These are phyloP conservation scores for Daedaleopsis nitida DNA, from an alignment of 768 basidiomycete genomes.

Conservation along the genomic window DNA sequence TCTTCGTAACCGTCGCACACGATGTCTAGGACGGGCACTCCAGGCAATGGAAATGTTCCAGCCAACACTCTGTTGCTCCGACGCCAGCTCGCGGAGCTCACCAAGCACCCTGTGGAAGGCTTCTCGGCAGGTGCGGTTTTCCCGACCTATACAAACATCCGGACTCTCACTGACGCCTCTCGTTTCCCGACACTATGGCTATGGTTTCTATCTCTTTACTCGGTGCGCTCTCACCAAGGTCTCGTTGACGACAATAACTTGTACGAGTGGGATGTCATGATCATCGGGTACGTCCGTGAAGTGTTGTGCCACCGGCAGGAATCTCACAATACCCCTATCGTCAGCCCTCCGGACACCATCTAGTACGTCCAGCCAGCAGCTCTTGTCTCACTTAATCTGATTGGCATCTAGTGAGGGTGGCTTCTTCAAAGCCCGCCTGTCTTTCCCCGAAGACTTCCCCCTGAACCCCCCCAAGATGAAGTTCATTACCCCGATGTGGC, in stretches of 20 bases:
- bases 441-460: constrained; percentile 91
- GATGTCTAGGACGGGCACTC: constrained; percentile 28
- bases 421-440: constrained; percentile 88
- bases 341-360: constrained; percentile 87
- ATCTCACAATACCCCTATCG: constrained; percentile 3
- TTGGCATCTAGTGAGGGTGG: constrained; percentile 81
- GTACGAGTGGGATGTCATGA: constrained; percentile 95
- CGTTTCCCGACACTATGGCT: constrained; percentile 14
- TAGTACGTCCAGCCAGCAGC: constrained; percentile 57
- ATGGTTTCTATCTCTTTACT: neutral
- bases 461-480: constrained; percentile 93
- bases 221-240: too few relatives aligned
- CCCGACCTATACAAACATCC: neutral
- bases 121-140: constrained; percentile 80
- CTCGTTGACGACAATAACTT: constrained; percentile 94
- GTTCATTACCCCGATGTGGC: constrained; percentile 95
- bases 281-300: constrained; percentile 73
- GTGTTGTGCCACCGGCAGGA: neutral
- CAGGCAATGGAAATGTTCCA: constrained; percentile 22
- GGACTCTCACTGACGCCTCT: constrained; percentile 12
- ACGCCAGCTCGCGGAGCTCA: constrained; percentile 81
- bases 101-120: constrained; percentile 91
- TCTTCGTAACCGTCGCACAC: neutral
- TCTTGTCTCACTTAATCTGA: neutral
- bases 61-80: constrained; percentile 65